Base-by-base conservation (phyloP, 2,329 filamentous ascomycete genomes). In the Orbilia oligospora region DNA sequence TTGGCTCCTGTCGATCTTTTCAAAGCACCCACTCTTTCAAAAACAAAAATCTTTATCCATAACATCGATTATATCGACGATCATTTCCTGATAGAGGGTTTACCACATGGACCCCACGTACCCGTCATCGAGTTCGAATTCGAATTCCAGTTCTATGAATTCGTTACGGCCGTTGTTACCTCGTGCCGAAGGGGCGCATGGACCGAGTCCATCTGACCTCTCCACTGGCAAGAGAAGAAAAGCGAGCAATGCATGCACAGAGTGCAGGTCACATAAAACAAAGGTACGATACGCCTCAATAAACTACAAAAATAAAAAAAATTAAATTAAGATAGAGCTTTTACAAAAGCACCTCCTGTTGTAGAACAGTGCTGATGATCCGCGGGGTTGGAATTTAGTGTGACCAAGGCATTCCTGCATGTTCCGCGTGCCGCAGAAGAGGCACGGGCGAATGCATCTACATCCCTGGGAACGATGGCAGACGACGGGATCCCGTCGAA, bases 191-290 rank as follows among this genome's bases (percentile, higher is more conserved):
- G 73, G 73, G 30, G 64, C 67, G 18, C 73, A 77, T 55, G 73
- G 67, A 18, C 73, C 67, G 20, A 77, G 56, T 18, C 73, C 73
- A 22, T 77, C 73, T 53, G 73, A 77, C 38, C 67, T 77, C 2
- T 77, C 73, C 3, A 66, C 73, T 41, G 67, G 73, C 8, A 77
- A 77, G 53, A 71, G 73, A 22, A 77, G 67, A 56, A 77, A 77
- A 68, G 73, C 73, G 5, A 77, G 73, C 44, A 77, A 77, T 64
- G 73, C 73, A 64, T 77, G 73, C 67, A 77, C 73, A 2, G 73
- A 77, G 46, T 77, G 73, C 55, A 67, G 73, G 51, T 71, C 73
- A 10, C 73, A 77, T 68, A 77, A 77, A 51, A 77, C 73, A n/a
- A 77, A 77, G 73, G 73, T 77, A 56, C 22, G 65, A 6, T 5